Base-by-base conservation (phyloP, 169 alveolate species). In the Eimeria maxima region DNA sequence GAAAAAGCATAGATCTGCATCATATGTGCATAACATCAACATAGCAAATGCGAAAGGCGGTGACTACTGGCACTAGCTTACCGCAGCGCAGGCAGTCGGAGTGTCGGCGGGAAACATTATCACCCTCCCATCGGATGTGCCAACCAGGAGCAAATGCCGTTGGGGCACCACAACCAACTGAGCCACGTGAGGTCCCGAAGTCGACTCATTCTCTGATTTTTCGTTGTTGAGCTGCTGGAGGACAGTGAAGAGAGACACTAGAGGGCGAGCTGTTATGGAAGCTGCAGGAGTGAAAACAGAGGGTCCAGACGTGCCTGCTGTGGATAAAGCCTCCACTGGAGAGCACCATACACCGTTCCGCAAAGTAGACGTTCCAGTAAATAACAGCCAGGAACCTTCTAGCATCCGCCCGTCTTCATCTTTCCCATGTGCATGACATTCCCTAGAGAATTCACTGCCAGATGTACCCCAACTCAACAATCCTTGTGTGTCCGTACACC, bases 121-220 rank as follows among this genome's bases (percentile, higher is more conserved):
- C 45, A 87, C 93, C 73, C 93, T 14, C 29, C 93, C 93, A 42
- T 87, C 93, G 24, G 93, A 87, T 27, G 93, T 87, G 81, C 93
- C 93, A n/a, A 83, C 24, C n/a, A 87, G 33, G 11, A 87, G 93
- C 27, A 87, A 63, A 57, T 50, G 50, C 73, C 29, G 53, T 29
- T 87, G 8, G 53, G 81, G 71, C 60, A 63, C 50, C 42, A 47
- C 63, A 16, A 87, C 67, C 44, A 87, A 38, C 20, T 87, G 60
- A 33, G 93, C 65, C 53, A 87, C 63, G 63, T 87, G 65, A 38
- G 93, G 83, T 47, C 93, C 93, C 81, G 22, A 47, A 20, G n/a
- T 14, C 20, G 83, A 18, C 2, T 2, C 33, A 71, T 13, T 60
- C 81, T 87, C 80, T 24, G 93, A 60, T 7, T 87, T 42, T 84